These are phyloP conservation scores for Arthroderma uncinatum DNA, from an alignment of 2,329 filamentous ascomycete species.

Conservation along the genomic window DNA sequence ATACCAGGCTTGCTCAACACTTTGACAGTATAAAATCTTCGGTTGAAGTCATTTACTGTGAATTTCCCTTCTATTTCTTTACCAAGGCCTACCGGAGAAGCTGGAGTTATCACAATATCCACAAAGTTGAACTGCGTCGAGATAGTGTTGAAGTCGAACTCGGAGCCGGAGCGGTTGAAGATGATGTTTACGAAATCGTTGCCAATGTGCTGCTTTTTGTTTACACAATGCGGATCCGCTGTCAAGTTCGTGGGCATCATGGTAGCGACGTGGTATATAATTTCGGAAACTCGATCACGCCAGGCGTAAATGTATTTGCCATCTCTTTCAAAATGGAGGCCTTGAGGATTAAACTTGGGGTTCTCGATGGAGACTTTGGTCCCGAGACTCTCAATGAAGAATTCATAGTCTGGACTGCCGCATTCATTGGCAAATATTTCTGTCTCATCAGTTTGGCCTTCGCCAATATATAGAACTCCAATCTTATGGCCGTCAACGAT, in stretches of 20 bases:
- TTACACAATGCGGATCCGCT: slow-evolving; percentile 60
- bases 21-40: slow-evolving; percentile 72
- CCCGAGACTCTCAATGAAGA: slow-evolving; percentile 72
- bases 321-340: slow-evolving; percentile 72
- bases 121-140: slow-evolving; percentile 94
- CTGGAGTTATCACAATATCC: slow-evolving; percentile 89
- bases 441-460: slow-evolving; percentile 68
- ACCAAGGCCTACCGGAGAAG: slow-evolving; percentile 26
- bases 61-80: not conserved
- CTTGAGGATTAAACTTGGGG: slow-evolving; percentile 84
- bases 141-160: slow-evolving; percentile 83
- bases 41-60: slow-evolving; percentile 22
- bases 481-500: slow-evolving; percentile 93
- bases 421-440: slow-evolving; percentile 80
- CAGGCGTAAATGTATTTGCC: slow-evolving; percentile 85
- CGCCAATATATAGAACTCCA: slow-evolving; percentile 84
- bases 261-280: slow-evolving; percentile 90
- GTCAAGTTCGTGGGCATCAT: slow-evolving; percentile 90
- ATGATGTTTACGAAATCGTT: slow-evolving; percentile 98
- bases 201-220: slow-evolving; percentile 90
- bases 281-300: slow-evolving; percentile 88
- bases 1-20: slow-evolving; percentile 81
- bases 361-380: slow-evolving; percentile 69
- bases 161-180: slow-evolving; percentile 89
- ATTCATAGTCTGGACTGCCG: slow-evolving; percentile 77